Evolutionary conservation across 2,329 filamentous ascomycete genomes (phyloP), one percentile per base, ranked within the genome.

Genomic region (Akanthomyces dipterigenus): DNA sequence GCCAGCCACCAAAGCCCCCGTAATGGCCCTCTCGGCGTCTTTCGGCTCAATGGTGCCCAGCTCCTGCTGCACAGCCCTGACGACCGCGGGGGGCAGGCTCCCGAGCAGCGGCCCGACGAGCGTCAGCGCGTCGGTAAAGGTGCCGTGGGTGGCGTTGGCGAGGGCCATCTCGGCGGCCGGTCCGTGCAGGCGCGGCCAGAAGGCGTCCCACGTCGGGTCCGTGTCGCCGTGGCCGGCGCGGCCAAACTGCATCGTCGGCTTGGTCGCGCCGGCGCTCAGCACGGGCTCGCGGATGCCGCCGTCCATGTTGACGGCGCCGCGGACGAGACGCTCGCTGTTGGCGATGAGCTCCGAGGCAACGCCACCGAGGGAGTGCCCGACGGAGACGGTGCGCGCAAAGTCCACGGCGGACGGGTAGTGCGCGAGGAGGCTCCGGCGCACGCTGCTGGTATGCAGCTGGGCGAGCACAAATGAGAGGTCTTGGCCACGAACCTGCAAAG

Each of bases 331-430:
- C 51, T 76, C 73, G 3, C 62, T 51, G 24, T 67, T 60, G 58
- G 71, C 66, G 11, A 68, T 67, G 7, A 66, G 66, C 5, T 71
- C 70, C 0, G 74, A 65, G 0, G 73, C 68, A 2, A 72, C 71
- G 3, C 72, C 73, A 18, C 73, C 73, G 9, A 75, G 65, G 4
- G 72, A 75, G 63, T 74, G 72, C 0, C 76, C 76, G 48, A 71
- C 73, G 24, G 73, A 68, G 43, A 63, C 57, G 18, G 66, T 49
- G 34, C 64, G 64, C n/a, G 49, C 53, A 9, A 62, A 59, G 55
- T 67, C 61, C 11, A 70, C 67, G 16, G 64, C 63, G 18, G 69
- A 42, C 3, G 67, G 57, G 28, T 64, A 62, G 12, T 60, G 40
- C 14, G 56, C 55, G 1, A 64, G 24, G 1, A 61, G 36, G 1